phyloP scores from a whole-genome alignment of 192 early-diverging fungal genomes.

The Anaeromyces robustus region DNA sequence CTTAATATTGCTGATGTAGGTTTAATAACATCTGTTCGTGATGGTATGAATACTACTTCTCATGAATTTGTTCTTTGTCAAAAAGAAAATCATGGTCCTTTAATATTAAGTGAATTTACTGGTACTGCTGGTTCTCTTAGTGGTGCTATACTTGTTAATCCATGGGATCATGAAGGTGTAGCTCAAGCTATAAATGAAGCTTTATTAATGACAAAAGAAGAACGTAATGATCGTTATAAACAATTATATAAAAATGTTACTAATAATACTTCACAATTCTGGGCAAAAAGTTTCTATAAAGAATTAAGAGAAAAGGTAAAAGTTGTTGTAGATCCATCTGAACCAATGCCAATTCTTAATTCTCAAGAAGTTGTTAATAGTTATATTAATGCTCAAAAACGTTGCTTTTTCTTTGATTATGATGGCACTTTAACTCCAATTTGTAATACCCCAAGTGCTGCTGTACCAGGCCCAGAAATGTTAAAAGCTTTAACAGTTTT shows the following conservation, averaged over 20 bases:
- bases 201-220: conserved; percentile 62
- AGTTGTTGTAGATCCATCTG: conserved; percentile 17
- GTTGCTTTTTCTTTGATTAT: conserved; percentile 88
- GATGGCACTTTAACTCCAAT: conserved; percentile 94
- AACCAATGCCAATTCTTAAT: conserved; percentile 32
- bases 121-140: conserved; percentile 84
- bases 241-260: conserved; percentile 70
- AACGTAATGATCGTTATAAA: conserved; percentile 18
- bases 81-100: conserved; percentile 62
- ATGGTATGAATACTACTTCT: conserved; percentile 95
- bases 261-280: conserved; percentile 66
- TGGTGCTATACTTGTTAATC: conserved; percentile 81
- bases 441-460: conserved; percentile 61
- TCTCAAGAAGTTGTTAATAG: conserved; percentile 8
- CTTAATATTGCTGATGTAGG: conserved; percentile 85
- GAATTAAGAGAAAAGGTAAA: conserved; percentile 30
- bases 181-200: conserved; percentile 82
- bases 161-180: conserved; percentile 84
- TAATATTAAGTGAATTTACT: conserved; percentile 93
- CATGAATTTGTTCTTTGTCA: conserved; percentile 37
- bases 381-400: conserved; percentile 43
- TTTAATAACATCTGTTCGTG: conserved; percentile 78
- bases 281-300: conserved; percentile 69
- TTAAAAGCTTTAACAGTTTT: conserved; percentile 53
- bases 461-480: conserved; percentile 68